Evolutionary conservation across 768 basidiomycete genomes (phyloP), one percentile per base, ranked within the genome.

Genomic region (Saitozyma podzolica): DNA sequence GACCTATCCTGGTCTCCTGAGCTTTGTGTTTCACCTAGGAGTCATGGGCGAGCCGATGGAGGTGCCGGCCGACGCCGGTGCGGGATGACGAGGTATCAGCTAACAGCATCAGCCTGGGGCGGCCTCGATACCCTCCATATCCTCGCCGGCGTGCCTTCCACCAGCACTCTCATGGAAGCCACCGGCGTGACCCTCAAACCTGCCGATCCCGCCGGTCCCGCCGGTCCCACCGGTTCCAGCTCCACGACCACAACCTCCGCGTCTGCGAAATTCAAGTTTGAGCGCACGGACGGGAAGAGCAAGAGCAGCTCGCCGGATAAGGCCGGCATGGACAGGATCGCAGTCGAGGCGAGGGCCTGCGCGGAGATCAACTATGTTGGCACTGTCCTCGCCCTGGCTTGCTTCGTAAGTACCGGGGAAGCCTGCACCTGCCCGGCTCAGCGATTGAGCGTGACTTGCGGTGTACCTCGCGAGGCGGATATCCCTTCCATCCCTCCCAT

Each of bases 91-190:
- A 29, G 29, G 5, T 29, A 29, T 29, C 29, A 29, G 29, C 29
- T 29, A 29, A 29, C 29, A 29, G 29, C 29, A 29, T 29, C 64
- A 94, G 92, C 83, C 66, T 93, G 91, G 91, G 81, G 80, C 1
- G 90, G 91, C 14, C 67, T 94, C 1, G 92, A 95, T 77, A 95
- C 92, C 0, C 74, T 95, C 6, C 80, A 92, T 40, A 85, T 95
- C 42, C 84, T 85, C 40, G 91, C 92, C 3, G 93, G 93, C 4
- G 89, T 93, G 0, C 90, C 90, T 0, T 87, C 91, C 10, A 82
- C 92, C 3, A 86, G 85, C 56, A 89, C 92, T 0, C 80, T 95
- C 29, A 82, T 93, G 77, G 84, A 85, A 2, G 79, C 91, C 9
- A 88, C 89, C 14, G 88, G 87, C 10, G 54, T 61, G 39, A 39